These are phyloP conservation scores for Paracoccidioides brasiliensis DNA, from an alignment of 2,329 filamentous ascomycete species.

Conservation along the genomic window DNA sequence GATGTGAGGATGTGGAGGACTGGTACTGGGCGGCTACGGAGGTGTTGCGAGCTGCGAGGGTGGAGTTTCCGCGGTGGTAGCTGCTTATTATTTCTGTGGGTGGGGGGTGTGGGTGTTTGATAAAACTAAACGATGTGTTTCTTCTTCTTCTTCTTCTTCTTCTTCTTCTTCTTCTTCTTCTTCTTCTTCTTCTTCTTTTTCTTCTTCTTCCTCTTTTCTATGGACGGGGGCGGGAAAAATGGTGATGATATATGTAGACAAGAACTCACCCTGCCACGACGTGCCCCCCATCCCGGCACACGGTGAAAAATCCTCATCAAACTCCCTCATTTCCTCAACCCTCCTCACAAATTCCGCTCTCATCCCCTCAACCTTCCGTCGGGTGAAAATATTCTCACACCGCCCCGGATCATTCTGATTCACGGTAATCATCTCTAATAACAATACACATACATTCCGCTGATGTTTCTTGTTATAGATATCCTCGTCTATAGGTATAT, in stretches of 20 bases:
- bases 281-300: constrained; percentile 1
- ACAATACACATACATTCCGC: constrained; percentile 5
- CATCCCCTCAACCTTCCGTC: neutral
- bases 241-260: neutral
- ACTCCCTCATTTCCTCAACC: neutral
- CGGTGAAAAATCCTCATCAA: neutral
- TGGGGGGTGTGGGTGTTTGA: neutral
- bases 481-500: constrained; percentile 1
- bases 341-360: neutral
- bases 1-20: neutral
- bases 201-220: neutral
- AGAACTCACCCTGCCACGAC: constrained; percentile 1
- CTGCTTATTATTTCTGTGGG: constrained; percentile 3
- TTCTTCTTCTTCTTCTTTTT: too few species aligned
- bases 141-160: too few species aligned
- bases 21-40: constrained; percentile 4
- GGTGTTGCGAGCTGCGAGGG: neutral
- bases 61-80: neutral
- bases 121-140: neutral
- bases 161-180: neutral
- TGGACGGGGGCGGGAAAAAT: neutral
- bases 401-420: neutral
- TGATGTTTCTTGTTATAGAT: neutral
- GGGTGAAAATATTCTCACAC: neutral
- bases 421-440: neutral